Base-by-base conservation (phyloP, 306 rosid species). In the Cucurbita ficifolia region DNA sequence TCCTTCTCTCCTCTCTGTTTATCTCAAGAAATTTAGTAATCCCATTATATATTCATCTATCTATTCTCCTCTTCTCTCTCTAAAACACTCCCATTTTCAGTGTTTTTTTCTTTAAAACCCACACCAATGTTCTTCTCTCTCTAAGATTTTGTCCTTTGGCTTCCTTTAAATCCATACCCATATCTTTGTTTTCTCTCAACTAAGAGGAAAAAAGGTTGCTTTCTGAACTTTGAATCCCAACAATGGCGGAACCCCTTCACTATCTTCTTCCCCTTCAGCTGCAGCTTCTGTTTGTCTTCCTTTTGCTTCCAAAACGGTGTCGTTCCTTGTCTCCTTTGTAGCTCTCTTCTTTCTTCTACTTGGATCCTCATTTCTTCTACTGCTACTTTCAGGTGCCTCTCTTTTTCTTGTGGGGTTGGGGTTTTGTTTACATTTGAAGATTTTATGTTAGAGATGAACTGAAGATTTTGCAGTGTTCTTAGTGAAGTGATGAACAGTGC, bases 201-300 rank as follows among this genome's bases (percentile, higher is more conserved):
- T 1, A 1, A 43, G 63, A 10, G 17, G 11, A 24, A 52, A 51
- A 42, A 7, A 64, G 42, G 18, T 87, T 79, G 77, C 81, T 77
- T 38, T 57, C 64, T 48, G 36, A 42, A 55, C 46, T 72, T 38
- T 55, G 82, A 43, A 65, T 18, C 73, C 77, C 76, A 38, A 76
- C 29, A 85, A 90, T 90, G 92, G 92, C 82, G 88, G 86, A 83
- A 73, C 84, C 82, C 83, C 84, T 84, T 65, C 92, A 82, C 83
- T 97, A 81, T 76, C 92, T 90, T 81, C 96, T 81, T 86, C 72
- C 70, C 22, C 90, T 84, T 10, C 82, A 60, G 13, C 87, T 87
- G 38, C 88, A 62, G 39, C 84, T 75, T 46, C 73, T 51, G 35
- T 79, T 40, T 49, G 70, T 63, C 22, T 76, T 76, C 24, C 78